Conservation (phyloP, 202 grass and related monocot species). For the Schoenoplectus triqueter region DNA sequence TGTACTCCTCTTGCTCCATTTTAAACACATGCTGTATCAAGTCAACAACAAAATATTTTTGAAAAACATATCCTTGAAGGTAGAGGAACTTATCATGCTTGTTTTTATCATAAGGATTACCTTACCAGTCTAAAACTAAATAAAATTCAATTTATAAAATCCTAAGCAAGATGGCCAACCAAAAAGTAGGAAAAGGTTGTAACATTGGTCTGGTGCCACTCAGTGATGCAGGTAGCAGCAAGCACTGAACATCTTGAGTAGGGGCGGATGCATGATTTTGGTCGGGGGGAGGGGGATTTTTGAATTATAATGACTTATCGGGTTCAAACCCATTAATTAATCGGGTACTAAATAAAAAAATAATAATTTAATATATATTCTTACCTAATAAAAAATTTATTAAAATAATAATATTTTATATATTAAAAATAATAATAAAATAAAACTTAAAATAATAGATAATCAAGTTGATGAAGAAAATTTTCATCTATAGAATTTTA, state of each 20-base stretch:
- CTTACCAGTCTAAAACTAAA: not conserved
- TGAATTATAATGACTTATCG: too few relatives aligned
- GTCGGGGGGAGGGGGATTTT: too few relatives aligned
- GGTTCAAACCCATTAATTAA: too few relatives aligned
- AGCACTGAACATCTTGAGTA: not conserved
- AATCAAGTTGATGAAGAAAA: too few relatives aligned
- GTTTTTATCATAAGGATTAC: not conserved
- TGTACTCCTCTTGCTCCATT: constrained; percentile 98
- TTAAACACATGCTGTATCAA: constrained; percentile 89
- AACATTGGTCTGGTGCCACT: not conserved
- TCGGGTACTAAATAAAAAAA: too few relatives aligned
- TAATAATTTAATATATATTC: too few relatives aligned
- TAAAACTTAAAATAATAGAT: too few relatives aligned
- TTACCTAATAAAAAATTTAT: too few relatives aligned
- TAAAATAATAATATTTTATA: too few relatives aligned
- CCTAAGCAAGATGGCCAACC: constrained; percentile 18
- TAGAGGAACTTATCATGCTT: constrained; percentile 15
- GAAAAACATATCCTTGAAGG: not conserved
- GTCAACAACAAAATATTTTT: constrained; percentile 14
- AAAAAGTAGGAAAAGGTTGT: not conserved
- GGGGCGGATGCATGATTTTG: not conserved
- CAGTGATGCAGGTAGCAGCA: constrained; percentile 21
- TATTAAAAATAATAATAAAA: too few relatives aligned
- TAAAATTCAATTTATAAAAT: not conserved
- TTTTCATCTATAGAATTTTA: too few relatives aligned